These are phyloP conservation scores for Sicyos edulis DNA, from an alignment of 306 rosid genomes.

Conservation along the genomic window DNA sequence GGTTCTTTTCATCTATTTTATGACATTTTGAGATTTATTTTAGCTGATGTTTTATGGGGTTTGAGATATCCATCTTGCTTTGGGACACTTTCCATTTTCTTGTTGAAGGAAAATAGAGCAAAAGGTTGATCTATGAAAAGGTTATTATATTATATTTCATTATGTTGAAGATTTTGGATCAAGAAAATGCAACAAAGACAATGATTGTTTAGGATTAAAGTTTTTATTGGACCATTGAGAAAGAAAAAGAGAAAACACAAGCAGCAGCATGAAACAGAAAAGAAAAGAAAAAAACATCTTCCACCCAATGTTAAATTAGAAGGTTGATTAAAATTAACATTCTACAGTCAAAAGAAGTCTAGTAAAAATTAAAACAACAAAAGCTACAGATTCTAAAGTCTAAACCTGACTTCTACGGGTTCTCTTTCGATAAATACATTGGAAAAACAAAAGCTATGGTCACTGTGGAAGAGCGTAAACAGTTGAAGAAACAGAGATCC, in stretches of 20 bases:
- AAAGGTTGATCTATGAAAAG: neutral
- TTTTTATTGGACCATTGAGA: neutral
- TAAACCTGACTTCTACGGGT: constrained; percentile 27
- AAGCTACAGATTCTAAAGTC: constrained; percentile 33
- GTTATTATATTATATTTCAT: constrained; percentile 2
- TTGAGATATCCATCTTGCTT: constrained; percentile 5
- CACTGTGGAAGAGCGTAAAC: constrained; percentile 24
- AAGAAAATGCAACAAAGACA: neutral
- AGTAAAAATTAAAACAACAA: constrained; percentile 6
- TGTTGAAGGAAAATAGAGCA: neutral
- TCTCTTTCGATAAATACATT: constrained; percentile 11
- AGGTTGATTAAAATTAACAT: constrained; percentile 7
- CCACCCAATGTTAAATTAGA: constrained; percentile 17
- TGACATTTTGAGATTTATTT: neutral
- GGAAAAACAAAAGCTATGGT: constrained; percentile 22
- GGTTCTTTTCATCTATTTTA: neutral
- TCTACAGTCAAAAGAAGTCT: constrained; percentile 21
- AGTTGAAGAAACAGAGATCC: neutral
- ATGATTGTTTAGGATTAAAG: neutral
- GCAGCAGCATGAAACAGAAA: neutral
- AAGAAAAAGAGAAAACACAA: neutral
- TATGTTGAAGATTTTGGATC: neutral
- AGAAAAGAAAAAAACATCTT: neutral
- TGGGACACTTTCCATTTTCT: constrained; percentile 2
- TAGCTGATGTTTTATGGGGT: neutral